A percentile compares a stretch with the other conserved stretches of the same genome.
Evolutionary conservation across 441 rosid genomes (phyloP).

Genomic region (Flueggea neowawraea): DNA sequence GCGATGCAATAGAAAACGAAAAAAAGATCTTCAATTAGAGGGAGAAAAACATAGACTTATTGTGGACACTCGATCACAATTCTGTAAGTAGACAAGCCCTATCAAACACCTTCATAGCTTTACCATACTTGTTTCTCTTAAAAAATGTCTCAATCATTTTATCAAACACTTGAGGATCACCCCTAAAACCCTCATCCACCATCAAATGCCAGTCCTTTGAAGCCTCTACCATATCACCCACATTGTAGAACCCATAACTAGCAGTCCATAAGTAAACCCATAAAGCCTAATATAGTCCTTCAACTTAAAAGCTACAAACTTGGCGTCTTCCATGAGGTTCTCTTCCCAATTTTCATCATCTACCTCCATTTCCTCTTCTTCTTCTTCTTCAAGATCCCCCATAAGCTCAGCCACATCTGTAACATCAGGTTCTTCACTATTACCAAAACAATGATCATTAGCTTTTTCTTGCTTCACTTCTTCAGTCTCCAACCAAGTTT

Average conservation of each 20-base stretch:
- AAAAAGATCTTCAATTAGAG: too few relatives aligned
- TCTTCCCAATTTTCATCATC: slow-evolving; percentile 38
- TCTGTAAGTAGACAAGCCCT: slow-evolving; percentile 62
- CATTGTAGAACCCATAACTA: slow-evolving; percentile 57
- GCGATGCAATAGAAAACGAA: too few relatives aligned
- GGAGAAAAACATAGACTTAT: too few relatives aligned
- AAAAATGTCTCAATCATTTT: slow-evolving; percentile 62
- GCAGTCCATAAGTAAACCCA: slow-evolving; percentile 53
- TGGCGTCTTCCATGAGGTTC: slow-evolving; percentile 67
- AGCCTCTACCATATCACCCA: slow-evolving; percentile 69
- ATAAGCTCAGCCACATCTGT: slow-evolving; percentile 43
- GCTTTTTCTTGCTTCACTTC: slow-evolving; percentile 18
- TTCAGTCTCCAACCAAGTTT: slow-evolving; percentile 22
- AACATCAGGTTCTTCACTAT: slow-evolving; percentile 32
- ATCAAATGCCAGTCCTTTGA: slow-evolving; percentile 74
- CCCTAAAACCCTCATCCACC: slow-evolving; percentile 65
- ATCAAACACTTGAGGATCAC: slow-evolving; percentile 47
- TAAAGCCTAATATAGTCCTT: slow-evolving; percentile 48
- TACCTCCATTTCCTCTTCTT: slow-evolving; percentile 26
- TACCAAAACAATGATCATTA: slow-evolving; percentile 11
- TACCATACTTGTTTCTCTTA: slow-evolving; percentile 52
- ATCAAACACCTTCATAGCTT: slow-evolving; percentile 65
- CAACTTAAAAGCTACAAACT: slow-evolving; percentile 51
- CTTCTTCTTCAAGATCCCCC: slow-evolving; percentile 46
- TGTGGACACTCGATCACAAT: slow-evolving; percentile 60